A percentile compares a stretch with the other conserved stretches of the same genome.
phyloP scores from a whole-genome alignment of 441 rosid species.

The Erodium moschatum region DNA sequence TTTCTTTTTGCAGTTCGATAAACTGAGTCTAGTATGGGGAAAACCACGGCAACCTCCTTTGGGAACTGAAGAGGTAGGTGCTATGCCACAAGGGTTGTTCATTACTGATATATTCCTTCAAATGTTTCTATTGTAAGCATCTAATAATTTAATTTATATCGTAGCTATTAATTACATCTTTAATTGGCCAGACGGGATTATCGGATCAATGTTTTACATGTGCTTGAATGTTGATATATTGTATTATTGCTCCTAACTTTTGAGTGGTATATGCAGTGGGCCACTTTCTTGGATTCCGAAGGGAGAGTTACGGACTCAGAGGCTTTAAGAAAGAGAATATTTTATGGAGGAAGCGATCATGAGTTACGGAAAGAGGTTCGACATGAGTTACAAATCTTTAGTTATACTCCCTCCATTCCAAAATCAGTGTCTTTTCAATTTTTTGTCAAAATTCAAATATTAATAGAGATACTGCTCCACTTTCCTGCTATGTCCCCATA shows the following conservation, averaged over 20 bases:
- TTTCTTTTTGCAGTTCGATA: slow-evolving; percentile 58
- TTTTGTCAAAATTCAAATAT: too few species aligned
- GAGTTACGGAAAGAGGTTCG: slow-evolving; percentile 69
- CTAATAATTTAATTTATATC: not conserved
- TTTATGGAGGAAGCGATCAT: slow-evolving; percentile 91
- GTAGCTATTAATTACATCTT: not conserved
- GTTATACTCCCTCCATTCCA: not conserved
- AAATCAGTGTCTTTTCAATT: not conserved
- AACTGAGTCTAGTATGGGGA: slow-evolving; percentile 78
- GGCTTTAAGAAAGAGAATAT: slow-evolving; percentile 70
- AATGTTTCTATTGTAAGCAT: slow-evolving; percentile 3
- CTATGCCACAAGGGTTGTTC: slow-evolving; percentile 8
- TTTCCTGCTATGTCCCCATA: not conserved
- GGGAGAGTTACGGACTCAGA: slow-evolving; percentile 67
- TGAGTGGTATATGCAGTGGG: slow-evolving; percentile 45
- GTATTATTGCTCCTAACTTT: slow-evolving; percentile 10
- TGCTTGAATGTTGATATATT: slow-evolving; percentile 7
- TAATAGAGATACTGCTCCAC: not conserved
- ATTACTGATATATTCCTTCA: slow-evolving; percentile 10
- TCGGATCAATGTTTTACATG: not conserved
- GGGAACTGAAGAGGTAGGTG: slow-evolving; percentile 62
- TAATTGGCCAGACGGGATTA: not conserved
- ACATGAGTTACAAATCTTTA: not conserved
- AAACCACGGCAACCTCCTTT: slow-evolving; percentile 78
- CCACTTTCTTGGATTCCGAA: slow-evolving; percentile 74